Evolutionary conservation across 495 filamentous ascomycete genomes (phyloP).

Genomic region (Lasiosphaeris hirsuta): DNA sequence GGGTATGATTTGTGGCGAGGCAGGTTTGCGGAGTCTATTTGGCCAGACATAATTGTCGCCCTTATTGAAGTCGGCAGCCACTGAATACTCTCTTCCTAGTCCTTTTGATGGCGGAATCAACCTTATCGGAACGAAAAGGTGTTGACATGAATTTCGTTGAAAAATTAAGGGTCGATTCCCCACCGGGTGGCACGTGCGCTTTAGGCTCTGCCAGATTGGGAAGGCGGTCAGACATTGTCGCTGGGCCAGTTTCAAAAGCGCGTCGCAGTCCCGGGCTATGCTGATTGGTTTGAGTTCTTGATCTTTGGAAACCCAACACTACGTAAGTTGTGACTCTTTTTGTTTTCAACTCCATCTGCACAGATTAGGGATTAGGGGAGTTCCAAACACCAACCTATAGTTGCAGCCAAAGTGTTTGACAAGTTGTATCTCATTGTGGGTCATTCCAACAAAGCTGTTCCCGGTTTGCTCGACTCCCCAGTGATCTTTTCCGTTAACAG

Average conservation of each 20-base stretch:
- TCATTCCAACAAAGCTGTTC: too few relatives aligned
- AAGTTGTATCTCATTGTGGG: too few relatives aligned
- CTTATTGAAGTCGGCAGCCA: neutral
- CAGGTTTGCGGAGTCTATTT: neutral
- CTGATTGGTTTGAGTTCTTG: neutral
- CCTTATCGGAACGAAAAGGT: slow-evolving; percentile 12
- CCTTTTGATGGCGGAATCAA: neutral
- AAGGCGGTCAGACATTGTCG: slow-evolving; percentile 8
- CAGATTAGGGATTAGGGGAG: too few relatives aligned
- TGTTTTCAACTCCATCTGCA: too few relatives aligned
- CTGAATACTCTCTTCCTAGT: neutral
- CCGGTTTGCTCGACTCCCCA: too few relatives aligned
- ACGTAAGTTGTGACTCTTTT: too few relatives aligned
- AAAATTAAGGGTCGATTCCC: slow-evolving; percentile 10
- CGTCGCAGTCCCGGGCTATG: too few relatives aligned
- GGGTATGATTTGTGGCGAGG: slow-evolving; percentile 6
- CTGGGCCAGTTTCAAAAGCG: too few relatives aligned
- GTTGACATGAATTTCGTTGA: slow-evolving; percentile 1
- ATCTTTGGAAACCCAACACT: too few relatives aligned
- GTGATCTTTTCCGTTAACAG: too few relatives aligned
- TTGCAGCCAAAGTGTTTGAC: too few relatives aligned
- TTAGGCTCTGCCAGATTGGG: slow-evolving; percentile 2
- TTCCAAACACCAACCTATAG: too few relatives aligned
- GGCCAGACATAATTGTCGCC: slow-evolving; percentile 14
- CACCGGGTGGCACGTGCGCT: slow-evolving; percentile 14